These are phyloP conservation scores for Apophysomyces variabilis DNA, from an alignment of 371 early-diverging fungal genomes.

Conservation along the genomic window DNA sequence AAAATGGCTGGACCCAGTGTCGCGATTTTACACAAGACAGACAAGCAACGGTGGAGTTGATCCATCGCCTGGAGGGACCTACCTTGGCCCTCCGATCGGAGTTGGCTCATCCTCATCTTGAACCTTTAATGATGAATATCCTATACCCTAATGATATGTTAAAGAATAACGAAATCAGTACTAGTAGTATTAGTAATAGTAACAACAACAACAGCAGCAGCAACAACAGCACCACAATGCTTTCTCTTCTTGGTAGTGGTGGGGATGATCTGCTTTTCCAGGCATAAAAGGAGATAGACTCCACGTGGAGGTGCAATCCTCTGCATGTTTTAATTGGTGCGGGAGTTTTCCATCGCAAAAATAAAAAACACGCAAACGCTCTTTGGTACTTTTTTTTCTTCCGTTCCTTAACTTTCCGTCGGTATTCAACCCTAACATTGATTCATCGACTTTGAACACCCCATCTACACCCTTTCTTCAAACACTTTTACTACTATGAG, in stretches of 20 bases:
- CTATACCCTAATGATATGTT: background rate
- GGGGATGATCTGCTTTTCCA: slow-evolving; percentile 9
- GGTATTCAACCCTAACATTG: slow-evolving; percentile 25
- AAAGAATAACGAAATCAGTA: background rate
- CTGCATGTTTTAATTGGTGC: slow-evolving; percentile 7
- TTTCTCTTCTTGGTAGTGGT: slow-evolving; percentile 8
- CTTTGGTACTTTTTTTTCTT: background rate
- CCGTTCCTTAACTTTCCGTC: slow-evolving; percentile 14
- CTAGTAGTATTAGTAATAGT: too few species aligned
- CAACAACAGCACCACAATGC: slow-evolving; percentile 4
- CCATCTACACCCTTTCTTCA: slow-evolving; percentile 6
- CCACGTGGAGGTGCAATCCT: background rate
- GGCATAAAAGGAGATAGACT: slow-evolving; percentile 1
- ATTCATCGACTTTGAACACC: slow-evolving; percentile 17
- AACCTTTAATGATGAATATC: background rate
- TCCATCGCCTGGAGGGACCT: slow-evolving; percentile 13
- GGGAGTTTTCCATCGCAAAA: slow-evolving; percentile 11
- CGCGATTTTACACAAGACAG: slow-evolving; percentile 74
- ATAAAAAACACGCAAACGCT: slow-evolving; percentile 5
- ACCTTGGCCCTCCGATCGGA: slow-evolving; percentile 7
- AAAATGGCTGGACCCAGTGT: slow-evolving; percentile 61
- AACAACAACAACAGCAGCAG: too few species aligned
- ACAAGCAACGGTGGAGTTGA: slow-evolving; percentile 52
- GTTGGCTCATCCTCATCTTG: background rate
- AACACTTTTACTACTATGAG: slow-evolving; percentile 71